These are phyloP conservation scores for Exophiala bonariae DNA, from an alignment of 2,329 filamentous ascomycete species.

Conservation along the genomic window DNA sequence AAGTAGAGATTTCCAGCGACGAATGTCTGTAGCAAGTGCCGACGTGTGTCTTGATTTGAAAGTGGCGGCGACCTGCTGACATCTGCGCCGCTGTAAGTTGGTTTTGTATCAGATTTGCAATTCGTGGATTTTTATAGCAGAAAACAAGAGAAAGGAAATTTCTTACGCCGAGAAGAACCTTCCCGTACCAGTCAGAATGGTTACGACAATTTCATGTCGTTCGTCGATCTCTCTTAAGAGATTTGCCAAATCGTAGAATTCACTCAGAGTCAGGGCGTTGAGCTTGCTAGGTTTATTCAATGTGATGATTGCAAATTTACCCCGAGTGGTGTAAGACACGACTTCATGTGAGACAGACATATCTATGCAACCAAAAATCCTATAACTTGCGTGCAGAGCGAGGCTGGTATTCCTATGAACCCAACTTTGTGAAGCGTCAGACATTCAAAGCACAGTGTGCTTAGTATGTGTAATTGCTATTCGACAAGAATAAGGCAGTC, in stretches of 20 bases:
- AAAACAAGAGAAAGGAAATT: no score
- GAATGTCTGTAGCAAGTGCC: conserved; percentile 67
- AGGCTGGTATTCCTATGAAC: no score
- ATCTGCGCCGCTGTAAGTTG: background rate
- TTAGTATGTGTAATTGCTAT: no score
- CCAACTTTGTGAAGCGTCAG: no score
- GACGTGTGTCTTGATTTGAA: conserved; percentile 16
- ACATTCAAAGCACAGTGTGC: no score
- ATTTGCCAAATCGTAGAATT: conserved; percentile 75
- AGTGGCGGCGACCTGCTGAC: background rate
- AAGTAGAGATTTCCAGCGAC: conserved; percentile 83
- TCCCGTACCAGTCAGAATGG: conserved; percentile 79
- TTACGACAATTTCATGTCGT: conserved; percentile 78
- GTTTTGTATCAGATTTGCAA: no score
- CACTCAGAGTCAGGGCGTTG: conserved; percentile 70
- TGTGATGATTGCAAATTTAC: conserved; percentile 77
- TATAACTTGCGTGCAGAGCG: no score
- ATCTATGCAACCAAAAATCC: no score
- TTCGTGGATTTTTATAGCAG: no score
- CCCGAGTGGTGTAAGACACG: conserved; percentile 62
- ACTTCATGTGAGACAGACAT: conserved; percentile 22
- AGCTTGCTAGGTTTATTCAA: conserved; percentile 83
- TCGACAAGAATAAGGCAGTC: no score
- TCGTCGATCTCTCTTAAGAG: conserved; percentile 73
- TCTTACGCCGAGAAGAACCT: conserved; percentile 80